phyloP scores from a whole-genome alignment of 805 yeast species.

The Metahyphopichia silvanorum region DNA sequence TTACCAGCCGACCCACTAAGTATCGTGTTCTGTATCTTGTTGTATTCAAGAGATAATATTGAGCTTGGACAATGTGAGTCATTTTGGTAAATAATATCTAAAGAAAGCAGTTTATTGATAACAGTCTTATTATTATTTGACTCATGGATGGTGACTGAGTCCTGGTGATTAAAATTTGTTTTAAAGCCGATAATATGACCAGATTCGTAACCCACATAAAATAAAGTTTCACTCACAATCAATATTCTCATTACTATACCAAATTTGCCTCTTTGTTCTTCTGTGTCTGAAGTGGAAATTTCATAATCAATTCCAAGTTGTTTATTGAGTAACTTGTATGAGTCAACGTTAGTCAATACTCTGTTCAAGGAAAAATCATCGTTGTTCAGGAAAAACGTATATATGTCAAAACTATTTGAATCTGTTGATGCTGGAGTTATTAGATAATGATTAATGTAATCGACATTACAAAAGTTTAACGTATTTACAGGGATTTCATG shows the following conservation, averaged over 20 bases:
- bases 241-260: constrained; percentile 68
- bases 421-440: constrained; percentile 63
- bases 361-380: constrained; percentile 22
- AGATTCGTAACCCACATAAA: constrained; percentile 66
- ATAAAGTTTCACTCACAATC: constrained; percentile 26
- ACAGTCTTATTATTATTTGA: constrained; percentile 8
- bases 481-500: constrained; percentile 65
- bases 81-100: constrained; percentile 17
- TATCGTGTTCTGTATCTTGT: constrained; percentile 17
- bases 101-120: constrained; percentile 21
- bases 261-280: constrained; percentile 33
- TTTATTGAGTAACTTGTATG: constrained; percentile 12
- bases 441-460: constrained; percentile 27
- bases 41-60: constrained; percentile 40
- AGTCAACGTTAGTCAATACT: constrained; percentile 29
- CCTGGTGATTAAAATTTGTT: constrained; percentile 10
- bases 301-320: constrained; percentile 9
- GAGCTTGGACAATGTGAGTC: constrained; percentile 53
- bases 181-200: constrained; percentile 47
- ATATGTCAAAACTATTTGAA: constrained; percentile 65
- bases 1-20: constrained; percentile 51
- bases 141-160: neutral
- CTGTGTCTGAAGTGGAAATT: constrained; percentile 5
- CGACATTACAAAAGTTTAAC: constrained; percentile 69
- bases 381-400: constrained; percentile 28